A percentile compares a stretch with the other conserved stretches of the same genome.
Evolutionary conservation across 257 asterid genomes (phyloP).

Genomic region (Solanum clarkiae): DNA sequence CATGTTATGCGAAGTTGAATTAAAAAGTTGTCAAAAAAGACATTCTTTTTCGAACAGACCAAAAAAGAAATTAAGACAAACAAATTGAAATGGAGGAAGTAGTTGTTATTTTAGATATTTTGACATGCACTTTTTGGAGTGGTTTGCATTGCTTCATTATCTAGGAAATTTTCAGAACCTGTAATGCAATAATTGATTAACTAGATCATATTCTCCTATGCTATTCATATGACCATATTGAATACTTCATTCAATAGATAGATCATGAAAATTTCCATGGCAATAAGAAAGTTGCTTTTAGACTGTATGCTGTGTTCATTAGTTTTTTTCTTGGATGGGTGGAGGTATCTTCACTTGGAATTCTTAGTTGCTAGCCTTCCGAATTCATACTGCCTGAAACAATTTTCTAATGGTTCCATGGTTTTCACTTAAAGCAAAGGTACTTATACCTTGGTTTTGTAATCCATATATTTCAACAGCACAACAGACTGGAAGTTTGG

Average conservation of each 20-base stretch:
- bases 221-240: not conserved
- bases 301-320: not conserved
- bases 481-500: conserved; percentile 79
- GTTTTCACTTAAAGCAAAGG: not conserved
- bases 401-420: not conserved
- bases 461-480: conserved; percentile 32
- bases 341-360: not conserved
- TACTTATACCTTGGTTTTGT: not conserved
- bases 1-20: not conserved
- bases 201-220: not conserved
- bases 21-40: not conserved
- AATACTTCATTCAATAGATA: not conserved
- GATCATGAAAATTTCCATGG: not conserved
- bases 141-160: not conserved
- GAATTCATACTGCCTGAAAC: not conserved
- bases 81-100: not conserved
- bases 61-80: not conserved
- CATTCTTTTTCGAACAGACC: not conserved
- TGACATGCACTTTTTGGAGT: not conserved
- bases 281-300: not conserved
- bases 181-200: not conserved
- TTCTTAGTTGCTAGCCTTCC: not conserved
- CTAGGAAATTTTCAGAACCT: not conserved
- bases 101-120: not conserved
- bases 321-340: not conserved